Percentiles rank a stretch among this genome's conserved stretches.
phyloP scores from a whole-genome alignment of 169 alveolate genomes.

The Plasmodium gaboni region DNA sequence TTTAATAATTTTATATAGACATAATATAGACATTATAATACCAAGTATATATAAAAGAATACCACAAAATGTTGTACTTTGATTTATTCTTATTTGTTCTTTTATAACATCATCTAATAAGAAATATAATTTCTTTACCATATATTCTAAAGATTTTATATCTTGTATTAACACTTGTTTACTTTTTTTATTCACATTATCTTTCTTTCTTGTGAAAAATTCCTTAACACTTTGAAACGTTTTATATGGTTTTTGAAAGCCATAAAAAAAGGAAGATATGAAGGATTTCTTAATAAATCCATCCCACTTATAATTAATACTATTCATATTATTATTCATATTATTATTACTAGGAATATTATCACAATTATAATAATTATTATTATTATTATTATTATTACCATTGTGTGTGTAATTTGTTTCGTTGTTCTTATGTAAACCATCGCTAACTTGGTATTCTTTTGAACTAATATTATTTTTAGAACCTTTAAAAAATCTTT shows the following conservation, averaged over 20 bases:
- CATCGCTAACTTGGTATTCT: too few relatives aligned
- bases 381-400: too few relatives aligned
- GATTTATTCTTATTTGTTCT: constrained; percentile 58
- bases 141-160: constrained; percentile 58
- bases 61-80: constrained; percentile 49
- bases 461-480: too few relatives aligned
- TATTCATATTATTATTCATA: background rate
- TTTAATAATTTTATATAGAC: constrained; percentile 49
- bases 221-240: constrained; percentile 60
- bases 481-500: background rate
- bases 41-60: constrained; percentile 47
- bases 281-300: too few relatives aligned
- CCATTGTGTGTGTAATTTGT: too few relatives aligned
- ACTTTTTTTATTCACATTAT: constrained; percentile 26
- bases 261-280: constrained; percentile 9
- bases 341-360: background rate
- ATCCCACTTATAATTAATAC: too few relatives aligned
- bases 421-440: too few relatives aligned
- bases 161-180: constrained; percentile 50
- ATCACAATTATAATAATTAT: background rate
- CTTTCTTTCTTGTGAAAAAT: constrained; percentile 30
- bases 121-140: constrained; percentile 51
- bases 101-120: constrained; percentile 58
- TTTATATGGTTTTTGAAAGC: constrained; percentile 38
- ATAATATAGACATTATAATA: constrained; percentile 52